These are phyloP conservation scores for Lepidium campestre DNA, from an alignment of 441 rosid species.

Conservation along the genomic window DNA sequence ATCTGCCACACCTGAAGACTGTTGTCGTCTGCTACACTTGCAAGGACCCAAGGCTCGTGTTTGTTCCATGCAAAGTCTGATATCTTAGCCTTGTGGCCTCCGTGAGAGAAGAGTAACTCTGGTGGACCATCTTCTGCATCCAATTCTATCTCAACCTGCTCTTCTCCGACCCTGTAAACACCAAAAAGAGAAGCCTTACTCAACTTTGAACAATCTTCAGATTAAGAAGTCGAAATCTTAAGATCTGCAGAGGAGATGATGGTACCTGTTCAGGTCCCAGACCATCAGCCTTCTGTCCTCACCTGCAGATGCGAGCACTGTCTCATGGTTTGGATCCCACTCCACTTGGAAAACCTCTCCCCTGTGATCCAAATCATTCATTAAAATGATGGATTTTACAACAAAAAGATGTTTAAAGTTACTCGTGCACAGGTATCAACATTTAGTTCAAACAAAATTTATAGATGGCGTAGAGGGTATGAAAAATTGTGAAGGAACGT, in stretches of 20 bases:
- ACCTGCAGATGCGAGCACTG: constrained; percentile 82
- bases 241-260: neutral
- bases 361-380: constrained; percentile 28
- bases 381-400: neutral
- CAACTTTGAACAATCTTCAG: neutral
- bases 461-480: neutral
- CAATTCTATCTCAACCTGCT: constrained; percentile 70
- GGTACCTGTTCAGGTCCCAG: constrained; percentile 86
- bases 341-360: constrained; percentile 93
- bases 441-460: neutral
- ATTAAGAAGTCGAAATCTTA: too few species aligned
- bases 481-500: constrained; percentile 15
- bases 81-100: constrained; percentile 82
- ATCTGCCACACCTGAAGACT: constrained; percentile 82
- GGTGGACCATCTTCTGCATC: constrained; percentile 93
- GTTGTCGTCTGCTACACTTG: constrained; percentile 85
- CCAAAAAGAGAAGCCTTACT: neutral
- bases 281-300: constrained; percentile 86
- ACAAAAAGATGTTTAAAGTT: neutral
- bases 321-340: constrained; percentile 93
- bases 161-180: constrained; percentile 69
- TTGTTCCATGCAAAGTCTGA: constrained; percentile 87
- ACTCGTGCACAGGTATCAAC: neutral
- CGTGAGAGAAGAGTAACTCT: constrained; percentile 83
- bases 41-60: constrained; percentile 69